Evolutionary conservation across 805 yeast species (phyloP), one percentile per base, ranked within the genome.

Genomic region (Yarrowia phangngaensis): DNA sequence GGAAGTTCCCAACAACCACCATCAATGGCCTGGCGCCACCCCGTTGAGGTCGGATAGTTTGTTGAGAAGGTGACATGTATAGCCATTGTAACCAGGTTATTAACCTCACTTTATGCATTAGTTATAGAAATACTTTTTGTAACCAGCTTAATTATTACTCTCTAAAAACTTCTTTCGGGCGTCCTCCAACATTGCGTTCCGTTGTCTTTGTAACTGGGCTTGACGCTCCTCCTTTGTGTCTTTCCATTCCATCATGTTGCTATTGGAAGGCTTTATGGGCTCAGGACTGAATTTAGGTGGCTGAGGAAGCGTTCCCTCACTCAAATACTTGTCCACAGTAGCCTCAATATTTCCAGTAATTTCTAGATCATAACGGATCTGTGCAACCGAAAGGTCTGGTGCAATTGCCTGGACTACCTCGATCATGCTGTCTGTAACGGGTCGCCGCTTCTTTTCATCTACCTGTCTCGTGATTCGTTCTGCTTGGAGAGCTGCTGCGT

Each of bases 341-440:
- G 65, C 74, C 62, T 86, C 89, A 1, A 89, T 89, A 6, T 84
- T 80, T 31, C 58, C 64, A 0, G 92, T 78, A 52, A 77, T 70
- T 58, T 80, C 79, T 53, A 92, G 72, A 61, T 84, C 95, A 53
- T 72, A 70, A 53, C 80, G 71, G 53, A 92, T 86, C 60, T 84
- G 94, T 6, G 75, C 84, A 4, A 66, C 73, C 1, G 84, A 71
- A 23, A 85, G 67, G 15, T 71, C 70, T 4, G 97, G 96, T 0
- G 88, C 95, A 50, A 90, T 70, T 31, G 87, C 79, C 56, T 79
- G 84, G 2, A 90, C 96, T 0, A 84, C 80, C 54, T 83, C 92
- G 33, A 90, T 72, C 97, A 90, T 90, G 35, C 54, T 63, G 11
- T 60, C 34, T 3, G 48, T 41, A 19, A 41, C 48, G 5, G 35